Base-by-base conservation (phyloP, 2,329 filamentous ascomycete species). In the Arthroderma uncinatum region DNA sequence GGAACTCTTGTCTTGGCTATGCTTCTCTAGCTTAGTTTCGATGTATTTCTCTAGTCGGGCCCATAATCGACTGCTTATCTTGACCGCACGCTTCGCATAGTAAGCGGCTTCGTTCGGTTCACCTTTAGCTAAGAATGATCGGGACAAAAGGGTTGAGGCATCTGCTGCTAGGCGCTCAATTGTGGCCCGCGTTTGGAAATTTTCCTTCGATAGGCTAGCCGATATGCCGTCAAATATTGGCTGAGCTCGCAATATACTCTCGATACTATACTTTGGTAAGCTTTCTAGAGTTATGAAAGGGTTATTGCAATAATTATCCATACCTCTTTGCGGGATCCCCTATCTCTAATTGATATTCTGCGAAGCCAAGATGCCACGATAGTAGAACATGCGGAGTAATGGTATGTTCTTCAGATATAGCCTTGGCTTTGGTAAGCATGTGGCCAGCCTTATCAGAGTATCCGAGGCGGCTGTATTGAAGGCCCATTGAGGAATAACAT, bases 271-370 rank as follows among this genome's bases (percentile, higher is more conserved):
- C 3, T 10, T 19, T 30, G 2, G 25, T 50, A 19, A 50, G 47
- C n/a, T n/a, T 9, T 50, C 9, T 16, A 33, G 9, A 8, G 7
- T 19, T 50, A 42, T 19, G 6, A 14, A 19, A 50, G 1, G 2
- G 4, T n/a, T 25, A 33, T 50, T 14, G n/a, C 19, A 9, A 2
- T 30, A 14, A 7, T n/a, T 30, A 30, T 8, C 7, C 63, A 63
- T 66, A 73, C 71, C 76, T 85, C 70, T 86, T 83, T 8, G 83
- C 78, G 14, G 81, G 72, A 53, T 83, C 82, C 8, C 85, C 86
- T 10, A 84, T 79, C 1, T 81, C 80, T 16, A 91, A 74, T 28
- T 85, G 76, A 67, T 90, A 89, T 67, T 95, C 88, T 0, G 87
- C 84, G 60, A 84, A 83, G 0, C 83, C 82, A 5, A 95, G 72